These are phyloP conservation scores for Pyricularia pennisetigena DNA, from an alignment of 2,329 filamentous ascomycete genomes.

Conservation along the genomic window DNA sequence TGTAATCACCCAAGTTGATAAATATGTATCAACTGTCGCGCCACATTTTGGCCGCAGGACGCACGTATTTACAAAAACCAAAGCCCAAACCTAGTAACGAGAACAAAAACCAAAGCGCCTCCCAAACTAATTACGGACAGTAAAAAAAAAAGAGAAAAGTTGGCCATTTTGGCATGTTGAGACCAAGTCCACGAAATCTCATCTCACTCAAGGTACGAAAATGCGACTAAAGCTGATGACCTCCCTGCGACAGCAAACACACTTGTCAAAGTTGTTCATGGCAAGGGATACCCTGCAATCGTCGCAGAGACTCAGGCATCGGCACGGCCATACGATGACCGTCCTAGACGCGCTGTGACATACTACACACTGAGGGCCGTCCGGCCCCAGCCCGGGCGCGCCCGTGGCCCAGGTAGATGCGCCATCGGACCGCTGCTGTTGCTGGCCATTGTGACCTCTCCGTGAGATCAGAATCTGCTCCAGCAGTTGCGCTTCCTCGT, in stretches of 20 bases:
- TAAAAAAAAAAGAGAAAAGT: no score
- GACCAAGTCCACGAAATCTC: not conserved
- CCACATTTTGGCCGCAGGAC: not conserved
- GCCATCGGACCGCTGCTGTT: slow-evolving; percentile 10
- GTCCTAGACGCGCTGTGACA: slow-evolving; percentile 81
- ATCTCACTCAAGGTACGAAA: slow-evolving; percentile 63
- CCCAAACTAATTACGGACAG: not conserved
- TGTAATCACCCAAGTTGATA: not conserved
- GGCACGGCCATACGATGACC: slow-evolving; percentile 92
- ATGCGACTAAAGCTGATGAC: slow-evolving; percentile 85
- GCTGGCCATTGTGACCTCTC: slow-evolving; percentile 18
- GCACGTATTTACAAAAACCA: not conserved
- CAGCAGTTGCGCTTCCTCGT: slow-evolving; percentile 51
- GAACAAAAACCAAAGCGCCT: not conserved
- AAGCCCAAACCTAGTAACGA: not conserved
- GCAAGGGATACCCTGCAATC: slow-evolving; percentile 89
- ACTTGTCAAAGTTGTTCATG: slow-evolving; percentile 95
- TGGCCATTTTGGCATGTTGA: not conserved
- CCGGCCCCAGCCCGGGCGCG: slow-evolving; percentile 59
- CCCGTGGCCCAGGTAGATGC: slow-evolving; percentile 53
- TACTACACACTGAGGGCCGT: slow-evolving; percentile 81
- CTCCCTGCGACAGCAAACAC: slow-evolving; percentile 84
- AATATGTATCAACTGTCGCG: not conserved
- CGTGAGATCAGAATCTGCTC: slow-evolving; percentile 50
- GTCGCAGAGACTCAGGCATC: slow-evolving; percentile 88